Base-by-base conservation (phyloP, 1,139 yeast genomes). In the Tardiomyces digboiensis region DNA sequence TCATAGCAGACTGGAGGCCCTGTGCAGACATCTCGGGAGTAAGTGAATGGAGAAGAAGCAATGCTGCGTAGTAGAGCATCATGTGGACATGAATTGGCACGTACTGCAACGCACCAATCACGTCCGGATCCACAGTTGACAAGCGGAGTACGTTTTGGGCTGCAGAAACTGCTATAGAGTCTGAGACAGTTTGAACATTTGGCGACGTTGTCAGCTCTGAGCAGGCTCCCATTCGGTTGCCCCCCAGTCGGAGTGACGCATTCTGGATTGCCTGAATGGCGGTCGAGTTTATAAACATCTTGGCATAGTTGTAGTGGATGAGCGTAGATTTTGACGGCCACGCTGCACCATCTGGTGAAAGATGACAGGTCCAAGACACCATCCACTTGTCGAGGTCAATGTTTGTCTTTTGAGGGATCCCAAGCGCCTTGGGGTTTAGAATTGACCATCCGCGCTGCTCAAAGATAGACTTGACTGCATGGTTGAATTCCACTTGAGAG, bases 301-400 rank as follows among this genome's bases (percentile, higher is more conserved):
- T 79, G 39, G 88, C 88, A 66, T 80, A 81, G 56, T 81, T 80
- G 56, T 81, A 81, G 57, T 81, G 82, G 38, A 81, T 76, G 49
- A 81, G 66, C 0, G 87, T 80, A 1, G 84, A 77, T 54, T 81
- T 81, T 0, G 83, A 74, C 2, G 84, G 77, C 88, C 88, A 81
- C 42, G 71, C 71, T 14, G 58, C 61, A 46, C 69, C 71, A 38
- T 76, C 72, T 0, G 85, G 83, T 1, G 84, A 76, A 16, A 81
- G 62, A 26, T 80, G 60, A 8, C 82, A 85, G 0, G 88, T 79
- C 88, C 88, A 81, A 13, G 82, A 80, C 7, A 81, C 86, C 87
- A 81, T 81, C 88, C 88, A 81, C 58, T 76, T 79, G 54, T 81
- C 87, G 39, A 81, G 62, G 47, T 80, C 85, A 49, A 81, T 64